Evolutionary conservation across 2,329 filamentous ascomycete genomes (phyloP).

Genomic region (Trichoderma pleuroti): DNA sequence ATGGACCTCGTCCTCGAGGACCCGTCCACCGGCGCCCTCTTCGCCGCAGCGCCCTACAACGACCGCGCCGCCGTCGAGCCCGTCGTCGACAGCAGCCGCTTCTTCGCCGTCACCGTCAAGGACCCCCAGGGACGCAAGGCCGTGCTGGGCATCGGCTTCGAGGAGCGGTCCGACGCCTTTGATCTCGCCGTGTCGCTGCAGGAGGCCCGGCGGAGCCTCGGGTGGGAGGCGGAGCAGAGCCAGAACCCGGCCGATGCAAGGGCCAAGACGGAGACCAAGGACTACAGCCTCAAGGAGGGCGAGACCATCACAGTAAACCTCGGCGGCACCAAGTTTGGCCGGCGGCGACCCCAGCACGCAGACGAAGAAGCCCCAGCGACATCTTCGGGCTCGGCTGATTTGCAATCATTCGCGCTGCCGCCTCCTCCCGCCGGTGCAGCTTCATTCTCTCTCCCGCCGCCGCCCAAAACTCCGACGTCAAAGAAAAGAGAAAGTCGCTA

Average conservation of each 20-base stretch:
- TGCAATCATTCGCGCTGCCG: constrained; percentile 66
- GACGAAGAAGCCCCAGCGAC: constrained; percentile 10
- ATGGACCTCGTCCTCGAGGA: constrained; percentile 80
- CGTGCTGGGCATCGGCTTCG: constrained; percentile 78
- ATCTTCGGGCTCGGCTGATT: constrained; percentile 29
- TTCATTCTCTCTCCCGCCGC: constrained; percentile 59
- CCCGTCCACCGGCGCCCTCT: constrained; percentile 66
- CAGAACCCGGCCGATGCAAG: constrained; percentile 36
- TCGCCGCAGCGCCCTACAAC: constrained; percentile 79
- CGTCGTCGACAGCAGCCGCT: constrained; percentile 73
- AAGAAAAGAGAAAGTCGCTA: constrained; percentile 54
- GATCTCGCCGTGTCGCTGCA: constrained; percentile 80
- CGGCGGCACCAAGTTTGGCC: constrained; percentile 51
- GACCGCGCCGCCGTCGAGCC: constrained; percentile 65
- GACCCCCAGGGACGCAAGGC: constrained; percentile 74
- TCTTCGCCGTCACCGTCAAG: constrained; percentile 79
- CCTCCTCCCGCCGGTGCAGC: constrained; percentile 55
- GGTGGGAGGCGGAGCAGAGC: constrained; percentile 46
- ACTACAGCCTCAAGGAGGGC: constrained; percentile 84
- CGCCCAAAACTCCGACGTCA: constrained; percentile 62
- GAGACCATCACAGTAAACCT: constrained; percentile 85
- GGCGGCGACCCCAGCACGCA: constrained; percentile 40
- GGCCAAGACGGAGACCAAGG: constrained; percentile 46
- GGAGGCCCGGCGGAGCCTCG: constrained; percentile 69
- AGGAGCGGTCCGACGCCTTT: constrained; percentile 81